phyloP scores from a whole-genome alignment of 2,329 filamentous ascomycete species.

The Byssothecium circinans region DNA sequence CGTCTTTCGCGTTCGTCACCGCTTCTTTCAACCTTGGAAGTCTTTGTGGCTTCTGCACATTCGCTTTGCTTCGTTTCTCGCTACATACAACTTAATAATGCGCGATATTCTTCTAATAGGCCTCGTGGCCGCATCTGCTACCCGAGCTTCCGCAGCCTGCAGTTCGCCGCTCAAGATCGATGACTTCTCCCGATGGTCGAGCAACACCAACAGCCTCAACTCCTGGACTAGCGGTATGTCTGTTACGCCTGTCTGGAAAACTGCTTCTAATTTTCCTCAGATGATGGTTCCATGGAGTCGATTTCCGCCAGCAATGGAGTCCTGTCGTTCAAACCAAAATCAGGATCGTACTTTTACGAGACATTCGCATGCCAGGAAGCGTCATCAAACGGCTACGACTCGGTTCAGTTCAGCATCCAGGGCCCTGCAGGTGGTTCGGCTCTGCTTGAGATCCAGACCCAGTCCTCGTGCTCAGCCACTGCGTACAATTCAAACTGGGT shows the following conservation, averaged over 20 bases:
- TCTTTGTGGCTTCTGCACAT: constrained; percentile 41
- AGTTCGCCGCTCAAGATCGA: constrained; percentile 41
- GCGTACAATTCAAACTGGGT: constrained; percentile 50
- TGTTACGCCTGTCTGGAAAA: no score
- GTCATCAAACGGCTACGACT: constrained; percentile 50
- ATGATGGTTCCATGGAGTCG: constrained; percentile 54
- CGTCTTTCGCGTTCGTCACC: constrained; percentile 6
- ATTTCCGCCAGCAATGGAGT: constrained; percentile 48
- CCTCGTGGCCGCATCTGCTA: constrained; percentile 34
- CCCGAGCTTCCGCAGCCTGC: constrained; percentile 38
- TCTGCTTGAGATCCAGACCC: constrained; percentile 53
- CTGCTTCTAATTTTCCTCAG: constrained; percentile 36
- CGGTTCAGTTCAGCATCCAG: constrained; percentile 53
- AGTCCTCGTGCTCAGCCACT: constrained; percentile 47
- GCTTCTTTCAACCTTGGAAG: constrained; percentile 22
- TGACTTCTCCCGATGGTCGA: constrained; percentile 43
- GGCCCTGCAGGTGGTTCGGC: constrained; percentile 47
- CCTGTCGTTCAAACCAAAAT: constrained; percentile 55
- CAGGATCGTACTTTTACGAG: constrained; percentile 58
- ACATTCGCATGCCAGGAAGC: constrained; percentile 54
- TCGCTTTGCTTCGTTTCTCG: constrained; percentile 40
- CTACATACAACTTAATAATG: constrained; percentile 32
- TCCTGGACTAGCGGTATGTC: constrained; percentile 41
- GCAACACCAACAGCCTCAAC: constrained; percentile 40
- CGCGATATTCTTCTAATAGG: constrained; percentile 32